Conservation (phyloP, 129 eudicot species). For the Rutidosis leptorrhynchoides region DNA sequence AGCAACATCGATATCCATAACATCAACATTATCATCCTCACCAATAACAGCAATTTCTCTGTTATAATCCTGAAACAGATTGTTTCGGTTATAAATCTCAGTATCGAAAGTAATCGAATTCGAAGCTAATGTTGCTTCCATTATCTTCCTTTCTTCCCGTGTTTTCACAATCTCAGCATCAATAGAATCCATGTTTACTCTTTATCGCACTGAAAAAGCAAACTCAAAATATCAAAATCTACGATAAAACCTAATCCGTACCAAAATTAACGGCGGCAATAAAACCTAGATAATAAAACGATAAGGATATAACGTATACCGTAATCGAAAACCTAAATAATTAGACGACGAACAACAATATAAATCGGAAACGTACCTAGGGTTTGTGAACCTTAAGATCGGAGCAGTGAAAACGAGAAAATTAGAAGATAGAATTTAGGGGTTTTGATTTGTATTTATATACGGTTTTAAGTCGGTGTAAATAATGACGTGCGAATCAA, state of each 20-base stretch:
- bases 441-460: too few species aligned
- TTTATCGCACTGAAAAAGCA: slow-evolving; percentile 22
- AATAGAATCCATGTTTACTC: slow-evolving; percentile 34
- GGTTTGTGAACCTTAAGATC: neutral
- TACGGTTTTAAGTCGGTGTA: too few species aligned
- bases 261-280: too few species aligned
- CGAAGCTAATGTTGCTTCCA: slow-evolving; percentile 74
- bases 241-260: too few species aligned
- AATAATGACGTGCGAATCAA: too few species aligned
- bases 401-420: neutral
- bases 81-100: slow-evolving; percentile 58
- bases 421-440: neutral
- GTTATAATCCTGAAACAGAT: slow-evolving; percentile 58
- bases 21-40: slow-evolving; percentile 62
- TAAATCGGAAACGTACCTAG: neutral
- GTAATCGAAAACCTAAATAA: too few species aligned
- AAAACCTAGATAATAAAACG: too few species aligned
- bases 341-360: too few species aligned
- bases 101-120: slow-evolving; percentile 65
- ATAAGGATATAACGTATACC: too few species aligned
- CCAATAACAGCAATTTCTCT: slow-evolving; percentile 70
- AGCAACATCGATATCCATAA: slow-evolving; percentile 60
- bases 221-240: slow-evolving; percentile 18
- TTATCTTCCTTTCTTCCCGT: slow-evolving; percentile 78
- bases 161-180: slow-evolving; percentile 69